Percentiles rank a stretch among this genome's conserved stretches.
Evolutionary conservation across 176 grass and related monocot species (phyloP).

Genomic region (Eleusine coracana): DNA sequence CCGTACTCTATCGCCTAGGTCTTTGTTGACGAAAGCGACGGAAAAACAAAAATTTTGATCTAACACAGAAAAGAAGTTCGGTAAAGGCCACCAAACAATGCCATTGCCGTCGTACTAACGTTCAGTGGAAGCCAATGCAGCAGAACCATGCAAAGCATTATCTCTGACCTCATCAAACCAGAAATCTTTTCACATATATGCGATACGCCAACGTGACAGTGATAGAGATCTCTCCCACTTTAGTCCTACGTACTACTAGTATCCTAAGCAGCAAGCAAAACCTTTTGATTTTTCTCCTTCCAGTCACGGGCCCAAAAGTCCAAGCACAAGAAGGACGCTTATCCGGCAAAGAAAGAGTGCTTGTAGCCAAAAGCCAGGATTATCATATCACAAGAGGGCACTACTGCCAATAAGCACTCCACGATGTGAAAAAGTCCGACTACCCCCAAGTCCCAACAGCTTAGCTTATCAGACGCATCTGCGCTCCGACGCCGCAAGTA

Average conservation of each 20-base stretch:
- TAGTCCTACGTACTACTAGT: too few species aligned
- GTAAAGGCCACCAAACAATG: background rate
- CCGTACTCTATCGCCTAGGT: background rate
- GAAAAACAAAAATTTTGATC: background rate
- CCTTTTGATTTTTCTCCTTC: background rate
- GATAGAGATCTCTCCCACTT: background rate
- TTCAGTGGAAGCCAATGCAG: background rate
- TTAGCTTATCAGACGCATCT: background rate
- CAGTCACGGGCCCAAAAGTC: background rate
- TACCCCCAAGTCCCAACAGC: background rate
- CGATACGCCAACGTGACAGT: too few species aligned
- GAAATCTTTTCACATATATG: background rate
- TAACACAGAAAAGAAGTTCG: background rate
- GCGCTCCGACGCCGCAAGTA: background rate
- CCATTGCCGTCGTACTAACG: background rate
- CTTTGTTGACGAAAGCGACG: constrained; percentile 26
- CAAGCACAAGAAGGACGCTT: background rate
- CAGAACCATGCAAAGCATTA: background rate
- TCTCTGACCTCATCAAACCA: background rate
- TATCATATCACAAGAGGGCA: background rate
- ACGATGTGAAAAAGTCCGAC: background rate
- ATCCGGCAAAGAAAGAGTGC: background rate
- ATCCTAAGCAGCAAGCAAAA: background rate
- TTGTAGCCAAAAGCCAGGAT: background rate
- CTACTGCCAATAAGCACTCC: background rate